These are phyloP conservation scores for Penicillium canescens DNA, from an alignment of 495 filamentous ascomycete species.

Conservation along the genomic window DNA sequence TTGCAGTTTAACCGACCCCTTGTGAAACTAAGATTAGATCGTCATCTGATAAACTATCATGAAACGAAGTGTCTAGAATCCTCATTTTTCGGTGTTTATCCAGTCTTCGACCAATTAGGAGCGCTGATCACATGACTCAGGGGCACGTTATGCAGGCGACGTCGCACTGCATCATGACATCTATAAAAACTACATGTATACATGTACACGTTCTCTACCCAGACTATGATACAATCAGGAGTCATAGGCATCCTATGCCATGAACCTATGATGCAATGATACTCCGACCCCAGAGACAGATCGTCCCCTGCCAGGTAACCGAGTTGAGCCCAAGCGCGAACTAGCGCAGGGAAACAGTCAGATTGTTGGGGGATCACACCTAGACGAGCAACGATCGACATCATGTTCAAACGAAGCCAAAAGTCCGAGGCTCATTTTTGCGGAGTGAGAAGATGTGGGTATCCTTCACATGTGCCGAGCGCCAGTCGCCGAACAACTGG, in stretches of 20 bases:
- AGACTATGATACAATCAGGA: no score
- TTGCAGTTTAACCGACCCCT: neutral
- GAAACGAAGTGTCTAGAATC: neutral
- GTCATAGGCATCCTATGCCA: no score
- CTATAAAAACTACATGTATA: neutral
- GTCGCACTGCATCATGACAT: neutral
- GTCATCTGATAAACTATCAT: constrained; percentile 2
- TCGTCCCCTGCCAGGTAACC: constrained; percentile 3
- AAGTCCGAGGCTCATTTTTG: constrained; percentile 25
- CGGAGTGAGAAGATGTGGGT: constrained; percentile 13
- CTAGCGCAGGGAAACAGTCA: constrained; percentile 1
- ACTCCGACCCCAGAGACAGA: neutral
- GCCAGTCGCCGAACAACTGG: constrained; percentile 8
- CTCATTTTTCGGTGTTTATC: neutral
- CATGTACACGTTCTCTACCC: no score
- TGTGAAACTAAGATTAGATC: neutral
- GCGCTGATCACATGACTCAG: constrained; percentile 8
- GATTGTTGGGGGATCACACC: constrained; percentile 12
- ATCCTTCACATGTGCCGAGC: constrained; percentile 24
- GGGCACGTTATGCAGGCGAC: neutral
- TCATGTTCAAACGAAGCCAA: constrained; percentile 8
- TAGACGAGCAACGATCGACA: constrained; percentile 21
- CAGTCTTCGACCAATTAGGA: neutral
- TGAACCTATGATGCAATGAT: no score
- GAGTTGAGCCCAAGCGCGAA: constrained; percentile 4